Base-by-base conservation (phyloP, 495 filamentous ascomycete genomes). In the Penicillium samsonianum region DNA sequence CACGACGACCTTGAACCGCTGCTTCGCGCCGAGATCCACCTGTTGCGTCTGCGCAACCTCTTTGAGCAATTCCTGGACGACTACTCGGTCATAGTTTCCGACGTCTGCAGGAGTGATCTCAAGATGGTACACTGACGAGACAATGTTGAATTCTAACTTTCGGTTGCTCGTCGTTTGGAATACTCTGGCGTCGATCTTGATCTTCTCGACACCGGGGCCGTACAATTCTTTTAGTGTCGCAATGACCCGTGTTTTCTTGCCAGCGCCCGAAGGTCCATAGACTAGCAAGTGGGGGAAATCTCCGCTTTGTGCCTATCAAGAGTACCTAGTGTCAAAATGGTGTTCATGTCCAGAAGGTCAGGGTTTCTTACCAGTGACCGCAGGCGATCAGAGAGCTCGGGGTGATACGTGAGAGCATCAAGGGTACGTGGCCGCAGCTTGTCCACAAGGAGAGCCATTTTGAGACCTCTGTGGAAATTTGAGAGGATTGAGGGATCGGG, bases 41-140 rank as follows among this genome's bases (percentile, higher is more conserved):
- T 98, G 95, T 73, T 98, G 95, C 25, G 94, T 98, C 73, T 98
- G 94, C 33, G 95, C 94, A 10, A 98, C 92, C 73, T 98, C 94
- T 72, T 98, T 98, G 30, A 98, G 82, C 41, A 98, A 79, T 69
- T 96, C 93, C 68, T 98, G 95, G 14, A 98, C 75, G 10, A 98
- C 92, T 2, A 98, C 95, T 47, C 94, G 82, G 72, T 98, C 94
- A 64, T 96, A 95, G 65, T 86, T 92, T 47, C 93, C 95, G n/a
- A 98, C 93, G 64, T 98, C 94, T 1, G 91, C 93, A 1, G 94
- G 94, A 2, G 94, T 98, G 66, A 98, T 98, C 69, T 98, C 94
- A 58, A 98, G 86, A 65, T 98, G 94, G 75, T 98, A 98, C 45
- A 96, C 83, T 0, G 91, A 96, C 25, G 91, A 83, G 45, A 98